Evolutionary conservation across 2,329 filamentous ascomycete species (phyloP), one percentile per base, ranked within the genome.

Genomic region (Calcarisporium arbuscula): DNA sequence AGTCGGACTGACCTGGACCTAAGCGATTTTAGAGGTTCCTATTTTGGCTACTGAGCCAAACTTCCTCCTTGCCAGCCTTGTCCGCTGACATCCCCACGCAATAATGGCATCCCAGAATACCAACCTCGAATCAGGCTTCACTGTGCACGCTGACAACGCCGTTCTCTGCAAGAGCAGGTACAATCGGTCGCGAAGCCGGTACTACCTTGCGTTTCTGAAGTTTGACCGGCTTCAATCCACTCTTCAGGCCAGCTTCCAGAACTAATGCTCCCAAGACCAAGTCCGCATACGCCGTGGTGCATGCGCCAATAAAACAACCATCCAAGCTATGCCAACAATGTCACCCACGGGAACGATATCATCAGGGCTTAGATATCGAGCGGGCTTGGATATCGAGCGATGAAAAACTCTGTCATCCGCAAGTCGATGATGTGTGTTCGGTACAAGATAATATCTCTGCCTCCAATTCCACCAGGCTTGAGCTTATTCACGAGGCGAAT

Each of bases 391-490:
- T 66, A 62, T n/a, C 44, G 46, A 3, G 64, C 61, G 15, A 67
- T 43, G 15, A 55, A 62, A 1, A 56, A 46, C 29, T 51, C 44
- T 9, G 66, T 61, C 17, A 58, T 41, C 9, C 44, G 39, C 9
- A 67, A 52, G 35, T 67, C 56, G 19, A 67, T 62, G 6, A 48
- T 48, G 20, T 51, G 45, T 5, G 43, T 50, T 17, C 51, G 55
- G 34, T 68, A 56, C 2, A 68, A 52, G 21, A 69, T 68, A n/a
- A 62, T 53, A 35, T 69, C 65, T 40, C 69, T 69, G 0, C 65
- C 66, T 0, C 61, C 56, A 10, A 68, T 55, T 0, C 64, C 63
- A 0, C 37, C 36, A 0, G 59, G 62, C 7, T 49, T 42, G n/a
- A n/a, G n/a, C n/a, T n/a, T n/a, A 4, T 57, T 58, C 12, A 61